Evolutionary conservation across 2,329 filamentous ascomycete species (phyloP), one percentile per base, ranked within the genome.

Genomic region (Paraphoma sp.): DNA sequence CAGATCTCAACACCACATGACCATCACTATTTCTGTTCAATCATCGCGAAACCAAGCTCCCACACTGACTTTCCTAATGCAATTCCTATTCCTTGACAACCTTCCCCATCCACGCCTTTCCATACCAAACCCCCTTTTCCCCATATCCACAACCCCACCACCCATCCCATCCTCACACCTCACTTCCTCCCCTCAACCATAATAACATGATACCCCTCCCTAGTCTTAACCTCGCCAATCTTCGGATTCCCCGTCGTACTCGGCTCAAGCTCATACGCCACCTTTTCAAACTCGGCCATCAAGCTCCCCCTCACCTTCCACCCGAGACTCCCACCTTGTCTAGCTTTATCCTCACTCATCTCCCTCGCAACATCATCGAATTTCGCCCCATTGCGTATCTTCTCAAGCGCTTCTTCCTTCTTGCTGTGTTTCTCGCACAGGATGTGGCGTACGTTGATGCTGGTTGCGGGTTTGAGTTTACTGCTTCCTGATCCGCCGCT

Each of bases 141-240:
- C n/a, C n/a, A n/a, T n/a, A n/a, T n/a, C n/a, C n/a, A n/a, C n/a
- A n/a, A n/a, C n/a, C n/a, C n/a, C n/a, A n/a, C n/a, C n/a, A n/a
- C n/a, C n/a, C n/a, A n/a, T n/a, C n/a, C n/a, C n/a, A n/a, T n/a
- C n/a, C n/a, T n/a, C n/a, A n/a, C n/a, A n/a, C n/a, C n/a, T 49
- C 45, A 71, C 72, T 87, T 87, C 70, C 86, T 79, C 48, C 86
- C 87, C 69, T 89, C 87, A 3, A 93, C 90, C 87, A 93, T 92
- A 63, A 93, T 86, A 62, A 93, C 87, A 74, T 93, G 90, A 79
- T 93, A 93, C 0, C 90, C 91, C 77, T 90, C 89, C 1, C 80
- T 82, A 1, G 90, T 93, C 81, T 91, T 92, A 18, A 83, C 87
- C 78, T 92, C 88, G 1, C 81, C 89, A 70, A 85, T 84, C 70